phyloP scores from a whole-genome alignment of 2,329 filamentous ascomycete genomes.

The Monilinia aucupariae region DNA sequence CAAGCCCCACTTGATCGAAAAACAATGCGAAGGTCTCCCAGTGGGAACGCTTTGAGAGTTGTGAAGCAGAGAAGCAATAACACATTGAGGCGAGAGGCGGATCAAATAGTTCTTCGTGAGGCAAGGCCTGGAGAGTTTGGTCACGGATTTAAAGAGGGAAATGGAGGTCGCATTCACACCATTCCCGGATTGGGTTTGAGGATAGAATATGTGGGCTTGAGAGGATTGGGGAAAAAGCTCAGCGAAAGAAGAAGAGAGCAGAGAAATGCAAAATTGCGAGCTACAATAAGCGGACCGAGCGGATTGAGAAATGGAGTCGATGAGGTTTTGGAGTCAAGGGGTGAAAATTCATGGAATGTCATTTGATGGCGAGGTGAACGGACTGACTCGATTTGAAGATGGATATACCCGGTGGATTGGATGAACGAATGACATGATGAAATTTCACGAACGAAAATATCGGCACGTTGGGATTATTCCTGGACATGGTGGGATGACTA shows the following conservation, averaged over 20 bases:
- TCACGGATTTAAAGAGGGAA: constrained; percentile 32
- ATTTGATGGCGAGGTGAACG: background rate
- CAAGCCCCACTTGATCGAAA: constrained; percentile 44
- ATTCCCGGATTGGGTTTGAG: constrained; percentile 39
- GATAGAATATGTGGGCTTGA: constrained; percentile 45
- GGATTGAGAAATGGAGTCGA: constrained; percentile 35
- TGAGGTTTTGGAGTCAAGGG: constrained; percentile 28
- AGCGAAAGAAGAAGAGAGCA: constrained; percentile 56
- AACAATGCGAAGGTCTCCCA: constrained; percentile 53
- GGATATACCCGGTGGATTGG: constrained; percentile 6
- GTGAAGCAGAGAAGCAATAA: constrained; percentile 47
- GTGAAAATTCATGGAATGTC: background rate
- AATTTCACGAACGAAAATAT: background rate
- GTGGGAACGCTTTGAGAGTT: constrained; percentile 52
- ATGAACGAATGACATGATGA: constrained; percentile 4
- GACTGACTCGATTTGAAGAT: background rate
- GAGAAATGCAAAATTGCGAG: constrained; percentile 51
- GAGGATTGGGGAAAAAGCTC: constrained; percentile 49
- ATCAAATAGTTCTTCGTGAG: constrained; percentile 19
- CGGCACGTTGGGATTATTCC: background rate
- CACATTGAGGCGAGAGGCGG: constrained; percentile 25
- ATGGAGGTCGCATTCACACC: constrained; percentile 28
- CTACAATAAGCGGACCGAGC: constrained; percentile 55
- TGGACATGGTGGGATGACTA: background rate
- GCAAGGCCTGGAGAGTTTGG: constrained; percentile 26